Base-by-base conservation (phyloP, 2,329 filamentous ascomycete genomes). In the Ilyonectria sp. region DNA sequence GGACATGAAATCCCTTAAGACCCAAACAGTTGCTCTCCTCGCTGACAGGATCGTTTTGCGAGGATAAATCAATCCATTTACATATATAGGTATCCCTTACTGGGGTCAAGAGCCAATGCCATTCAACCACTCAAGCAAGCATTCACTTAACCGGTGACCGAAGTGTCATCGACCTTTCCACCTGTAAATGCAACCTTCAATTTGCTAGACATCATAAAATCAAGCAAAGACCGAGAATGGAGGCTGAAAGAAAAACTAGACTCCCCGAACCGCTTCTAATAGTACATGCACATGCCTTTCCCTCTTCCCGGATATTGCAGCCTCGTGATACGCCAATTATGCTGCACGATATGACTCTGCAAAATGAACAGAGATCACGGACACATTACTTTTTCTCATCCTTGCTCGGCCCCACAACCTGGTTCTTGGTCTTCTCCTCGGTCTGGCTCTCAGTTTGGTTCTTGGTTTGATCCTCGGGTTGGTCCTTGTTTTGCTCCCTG, bases 361-460 rank as follows among this genome's bases (percentile, higher is more conserved):
- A 21, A 64, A 65, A 58, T 46, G 64, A 21, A 11, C 23, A 56
- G 37, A 49, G 7, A 29, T 10, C 31, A 54, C 23, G n/a, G 7
- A n/a, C 43, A 57, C 44, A n/a, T 60, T 47, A 68, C n/a, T 52
- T 55, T 44, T 62, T 62, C 31, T 40, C 58, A 29, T 62, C 57
- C 26, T 64, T 53, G 10, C 9, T 49, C 10, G 67, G 35, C 19
- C 37, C 29, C 10, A 35, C 31, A 11, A 54, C 53, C 29, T 69
- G 67, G 17, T 69, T 60, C 26, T 70, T 65, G 33, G 55, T 58
- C 43, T 74, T 62, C 29, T 66, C 68, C 26, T 10, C 8, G 13
- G 47, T 6, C 17, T 59, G 29, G 7, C 52, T 33, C 44, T 67
- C 63, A 23, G 60, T 29, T 49, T 59, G 19, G 21, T 60, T 23